Evolutionary conservation across 768 basidiomycete genomes (phyloP).

Genomic region (Naganishia vishniacii): DNA sequence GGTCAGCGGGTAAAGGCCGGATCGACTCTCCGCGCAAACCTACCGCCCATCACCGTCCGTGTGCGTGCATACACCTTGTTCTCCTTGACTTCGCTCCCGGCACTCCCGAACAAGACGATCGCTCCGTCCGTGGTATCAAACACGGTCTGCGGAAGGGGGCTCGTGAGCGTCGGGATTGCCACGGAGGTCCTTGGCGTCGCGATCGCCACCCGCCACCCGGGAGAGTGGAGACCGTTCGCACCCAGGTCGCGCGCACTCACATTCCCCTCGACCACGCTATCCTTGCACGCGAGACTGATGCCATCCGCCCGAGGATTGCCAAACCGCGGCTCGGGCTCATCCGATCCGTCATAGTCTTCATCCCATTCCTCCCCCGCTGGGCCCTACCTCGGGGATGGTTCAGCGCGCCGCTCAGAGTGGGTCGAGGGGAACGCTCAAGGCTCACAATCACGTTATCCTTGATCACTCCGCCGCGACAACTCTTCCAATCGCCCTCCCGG

Average conservation of each 20-base stretch:
- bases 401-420: too few species aligned
- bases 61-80: constrained; percentile 45
- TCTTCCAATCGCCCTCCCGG: constrained; percentile 47
- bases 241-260: constrained; percentile 32
- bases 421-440: too few species aligned
- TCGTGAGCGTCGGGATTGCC: too few species aligned
- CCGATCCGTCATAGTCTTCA: constrained; percentile 45
- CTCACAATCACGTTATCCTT: constrained; percentile 47
- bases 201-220: too few species aligned
- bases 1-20: too few species aligned
- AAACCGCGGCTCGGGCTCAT: constrained; percentile 35
- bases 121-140: constrained; percentile 49
- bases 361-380: constrained; percentile 50
- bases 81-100: constrained; percentile 41
- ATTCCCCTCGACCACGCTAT: constrained; percentile 47
- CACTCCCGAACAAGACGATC: constrained; percentile 48
- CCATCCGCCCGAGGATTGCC: constrained; percentile 48
- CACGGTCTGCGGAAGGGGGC: constrained; percentile 38
- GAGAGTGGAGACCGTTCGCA: too few species aligned
- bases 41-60: constrained; percentile 46
- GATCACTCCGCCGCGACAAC: constrained; percentile 41
- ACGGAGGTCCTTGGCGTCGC: too few species aligned
- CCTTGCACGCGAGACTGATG: constrained; percentile 49
- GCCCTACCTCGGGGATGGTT: constrained; percentile 36
- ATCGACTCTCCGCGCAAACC: too few species aligned